Evolutionary conservation across 2,329 filamentous ascomycete genomes (phyloP).

Genomic region (Neofusicoccum cordaticola): DNA sequence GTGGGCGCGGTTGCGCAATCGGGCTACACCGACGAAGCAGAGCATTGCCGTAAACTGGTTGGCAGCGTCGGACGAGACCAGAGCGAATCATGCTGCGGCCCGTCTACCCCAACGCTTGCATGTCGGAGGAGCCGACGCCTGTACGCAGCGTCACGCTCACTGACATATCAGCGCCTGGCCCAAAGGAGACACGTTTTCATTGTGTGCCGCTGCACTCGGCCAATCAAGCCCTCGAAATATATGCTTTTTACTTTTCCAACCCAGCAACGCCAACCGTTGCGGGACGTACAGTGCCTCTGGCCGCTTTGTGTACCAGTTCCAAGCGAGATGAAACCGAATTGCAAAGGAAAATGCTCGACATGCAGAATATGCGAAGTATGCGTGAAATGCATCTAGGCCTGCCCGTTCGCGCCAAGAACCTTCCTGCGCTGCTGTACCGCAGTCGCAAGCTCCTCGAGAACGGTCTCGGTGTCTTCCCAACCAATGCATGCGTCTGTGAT

Average conservation of each 20-base stretch:
- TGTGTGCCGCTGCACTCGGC: background rate
- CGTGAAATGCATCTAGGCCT: constrained; percentile 20
- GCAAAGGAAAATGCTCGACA: background rate
- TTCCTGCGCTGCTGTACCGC: constrained; percentile 74
- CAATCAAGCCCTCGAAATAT: background rate
- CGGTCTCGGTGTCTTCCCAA: constrained; percentile 83
- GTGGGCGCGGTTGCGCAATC: background rate
- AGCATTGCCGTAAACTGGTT: background rate
- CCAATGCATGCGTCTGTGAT: constrained; percentile 97
- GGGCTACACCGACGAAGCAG: background rate
- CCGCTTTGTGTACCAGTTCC: background rate
- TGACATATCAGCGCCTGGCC: background rate
- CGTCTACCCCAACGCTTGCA: no score
- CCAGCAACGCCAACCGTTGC: background rate
- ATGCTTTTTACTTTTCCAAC: background rate
- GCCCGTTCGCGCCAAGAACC: constrained; percentile 35
- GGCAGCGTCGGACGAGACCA: background rate
- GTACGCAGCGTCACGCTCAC: background rate
- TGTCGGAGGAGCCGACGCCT: background rate
- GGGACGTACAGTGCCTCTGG: background rate
- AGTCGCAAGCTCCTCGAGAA: constrained; percentile 73
- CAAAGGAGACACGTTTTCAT: background rate
- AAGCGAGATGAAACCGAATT: background rate
- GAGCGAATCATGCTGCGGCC: background rate
- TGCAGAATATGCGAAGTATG: background rate